Base-by-base conservation (phyloP, 169 alveolate species). In the Plasmodium yoelii region DNA sequence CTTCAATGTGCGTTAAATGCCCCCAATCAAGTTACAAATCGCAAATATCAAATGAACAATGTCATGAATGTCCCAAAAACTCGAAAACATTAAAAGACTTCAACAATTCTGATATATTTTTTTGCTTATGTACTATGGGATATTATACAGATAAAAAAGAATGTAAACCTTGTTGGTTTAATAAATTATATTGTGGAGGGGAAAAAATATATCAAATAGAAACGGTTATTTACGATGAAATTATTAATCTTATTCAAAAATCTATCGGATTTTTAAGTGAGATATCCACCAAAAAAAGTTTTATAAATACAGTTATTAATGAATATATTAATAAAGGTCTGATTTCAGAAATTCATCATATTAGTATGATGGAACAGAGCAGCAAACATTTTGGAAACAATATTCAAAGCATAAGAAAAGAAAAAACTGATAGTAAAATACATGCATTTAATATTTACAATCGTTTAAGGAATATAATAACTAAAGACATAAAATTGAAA, bases 101-200 rank as follows among this genome's bases (percentile, higher is more conserved):
- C 2, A 96, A 94, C 8, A 94, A 93, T 49, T 86, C 94, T 2
- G 88, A 96, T 7, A 72, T 90, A 10, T 92, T 92, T 42, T 94
- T 93, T 56, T 95, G 97, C 82, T 89, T 93, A 4, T 95, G 97
- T 65, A 71, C 87, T 15, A 93, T 93, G 39, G 97, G 97, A 8
- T 93, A 94, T 82, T 95, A 92, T 68, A 87, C 92, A 18, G 77
- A 86, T 77, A 92, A 92, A 73, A 75, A 68, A 28, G 88, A 61
- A 12, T 95, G 97, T 77, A 89, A 90, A 19, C 93, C 96, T 1
- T 95, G 97, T 73, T 86, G 93, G n/a, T 73, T 77, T 67, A 73
- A 84, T 5, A 89, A 87, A 19, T 68, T 75, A 39, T 95, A 90
- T 65, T 95, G 97, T 61, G 95, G 95, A 12, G 97, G 97, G 5